Conservation (phyloP, 2,329 filamentous ascomycete genomes). For the Thelonectria discophora region DNA sequence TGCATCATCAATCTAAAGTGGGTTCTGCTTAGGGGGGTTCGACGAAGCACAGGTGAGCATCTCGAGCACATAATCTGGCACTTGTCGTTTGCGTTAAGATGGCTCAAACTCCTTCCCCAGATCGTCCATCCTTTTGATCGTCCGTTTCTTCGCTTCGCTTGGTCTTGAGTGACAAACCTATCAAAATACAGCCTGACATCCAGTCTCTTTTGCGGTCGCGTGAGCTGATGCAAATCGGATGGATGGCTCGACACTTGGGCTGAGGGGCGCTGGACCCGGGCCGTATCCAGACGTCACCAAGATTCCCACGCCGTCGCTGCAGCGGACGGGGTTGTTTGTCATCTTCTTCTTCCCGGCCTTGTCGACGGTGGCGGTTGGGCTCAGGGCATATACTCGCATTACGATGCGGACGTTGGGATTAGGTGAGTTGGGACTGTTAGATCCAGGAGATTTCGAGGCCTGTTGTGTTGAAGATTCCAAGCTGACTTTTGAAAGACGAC, state of each 20-base stretch:
- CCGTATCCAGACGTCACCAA: conserved; percentile 39
- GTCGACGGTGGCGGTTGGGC: conserved; percentile 38
- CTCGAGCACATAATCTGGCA: conserved; percentile 5
- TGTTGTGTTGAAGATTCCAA: not conserved
- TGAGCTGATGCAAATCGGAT: conserved; percentile 1
- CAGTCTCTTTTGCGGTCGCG: not conserved
- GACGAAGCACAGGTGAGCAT: not conserved
- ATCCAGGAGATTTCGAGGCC: not conserved
- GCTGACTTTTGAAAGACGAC: conserved; percentile 36
- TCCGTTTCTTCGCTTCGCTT: not conserved
- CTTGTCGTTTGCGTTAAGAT: not conserved
- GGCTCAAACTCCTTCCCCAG: conserved; percentile 4
- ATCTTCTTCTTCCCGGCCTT: conserved; percentile 46
- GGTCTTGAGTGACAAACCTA: too few relatives aligned
- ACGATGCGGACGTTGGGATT: conserved; percentile 41
- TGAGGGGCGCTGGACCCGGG: conserved; percentile 7
- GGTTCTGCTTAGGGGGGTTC: conserved; percentile 4
- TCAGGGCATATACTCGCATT: conserved; percentile 43
- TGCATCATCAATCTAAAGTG: not conserved
- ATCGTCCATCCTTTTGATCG: not conserved
- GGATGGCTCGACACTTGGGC: conserved; percentile 11
- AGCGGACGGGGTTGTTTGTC: conserved; percentile 43
- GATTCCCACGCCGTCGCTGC: conserved; percentile 47
- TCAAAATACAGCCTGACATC: too few relatives aligned
- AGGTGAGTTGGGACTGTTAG: conserved; percentile 21